Evolutionary conservation across 371 early-diverging fungal species (phyloP).

Genomic region (Rhizopus arrhizus): DNA sequence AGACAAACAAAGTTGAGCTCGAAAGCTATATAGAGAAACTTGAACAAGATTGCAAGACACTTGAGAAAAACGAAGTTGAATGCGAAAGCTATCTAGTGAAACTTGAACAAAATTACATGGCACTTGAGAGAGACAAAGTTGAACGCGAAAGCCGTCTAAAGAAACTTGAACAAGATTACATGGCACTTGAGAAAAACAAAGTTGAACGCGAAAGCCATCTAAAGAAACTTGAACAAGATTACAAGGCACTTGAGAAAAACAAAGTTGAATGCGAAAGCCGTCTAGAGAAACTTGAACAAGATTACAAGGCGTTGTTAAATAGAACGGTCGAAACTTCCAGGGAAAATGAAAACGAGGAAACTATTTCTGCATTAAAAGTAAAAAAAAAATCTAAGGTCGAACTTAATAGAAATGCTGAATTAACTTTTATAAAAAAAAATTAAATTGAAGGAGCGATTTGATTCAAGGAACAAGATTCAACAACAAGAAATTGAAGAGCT

Average conservation of each 20-base stretch:
- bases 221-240: constrained; percentile 70
- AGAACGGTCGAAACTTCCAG: constrained; percentile 79
- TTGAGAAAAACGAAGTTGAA: too few species aligned
- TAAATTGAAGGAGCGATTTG: constrained; percentile 8
- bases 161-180: too few species aligned
- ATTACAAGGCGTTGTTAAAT: constrained; percentile 93
- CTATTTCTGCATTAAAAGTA: constrained; percentile 77
- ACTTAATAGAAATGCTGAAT: not conserved
- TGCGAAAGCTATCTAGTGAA: too few species aligned
- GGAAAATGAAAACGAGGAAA: constrained; percentile 66
- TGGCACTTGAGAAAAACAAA: too few species aligned
- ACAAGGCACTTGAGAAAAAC: constrained; percentile 60
- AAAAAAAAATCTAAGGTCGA: constrained; percentile 25
- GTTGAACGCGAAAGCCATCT: constrained; percentile 76
- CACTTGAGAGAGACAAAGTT: too few species aligned
- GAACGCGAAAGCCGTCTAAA: too few species aligned
- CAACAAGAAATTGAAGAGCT: constrained; percentile 81
- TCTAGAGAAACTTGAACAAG: constrained; percentile 73
- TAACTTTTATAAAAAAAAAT: constrained; percentile 20
- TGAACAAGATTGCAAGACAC: too few species aligned
- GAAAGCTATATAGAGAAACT: not conserved
- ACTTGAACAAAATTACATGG: too few species aligned
- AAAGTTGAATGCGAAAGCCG: constrained; percentile 44
- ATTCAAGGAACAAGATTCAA: constrained; percentile 56
- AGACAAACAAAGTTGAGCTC: constrained; percentile 49